Evolutionary conservation across 2,329 filamentous ascomycete species (phyloP).

Genomic region (Apiospora koreana): DNA sequence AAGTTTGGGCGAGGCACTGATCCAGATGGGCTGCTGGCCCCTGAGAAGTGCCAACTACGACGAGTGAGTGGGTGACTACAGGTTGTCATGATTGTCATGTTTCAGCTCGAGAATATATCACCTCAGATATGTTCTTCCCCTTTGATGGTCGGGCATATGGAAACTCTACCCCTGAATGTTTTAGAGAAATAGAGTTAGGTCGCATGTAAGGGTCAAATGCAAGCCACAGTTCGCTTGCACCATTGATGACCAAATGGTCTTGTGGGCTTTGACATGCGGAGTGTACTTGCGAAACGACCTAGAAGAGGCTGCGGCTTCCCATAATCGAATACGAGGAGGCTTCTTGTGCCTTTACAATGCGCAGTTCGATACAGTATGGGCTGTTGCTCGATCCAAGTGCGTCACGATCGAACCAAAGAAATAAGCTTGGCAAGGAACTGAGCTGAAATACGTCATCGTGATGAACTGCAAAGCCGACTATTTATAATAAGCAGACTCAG

Average conservation of each 20-base stretch:
- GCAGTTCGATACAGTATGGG: neutral
- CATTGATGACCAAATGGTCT: neutral
- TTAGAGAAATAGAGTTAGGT: neutral
- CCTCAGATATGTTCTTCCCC: neutral
- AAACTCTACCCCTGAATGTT: neutral
- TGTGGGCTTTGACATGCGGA: neutral
- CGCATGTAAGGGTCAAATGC: neutral
- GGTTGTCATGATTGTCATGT: too few relatives aligned
- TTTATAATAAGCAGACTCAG: neutral
- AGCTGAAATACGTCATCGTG: slow-evolving; percentile 9
- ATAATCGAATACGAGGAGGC: neutral
- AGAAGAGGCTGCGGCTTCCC: neutral
- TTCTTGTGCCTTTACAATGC: neutral
- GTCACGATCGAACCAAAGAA: neutral
- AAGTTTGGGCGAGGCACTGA: slow-evolving; percentile 21
- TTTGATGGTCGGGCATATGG: neutral
- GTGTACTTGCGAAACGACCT: neutral
- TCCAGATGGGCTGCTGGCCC: slow-evolving; percentile 27
- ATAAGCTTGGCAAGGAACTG: neutral
- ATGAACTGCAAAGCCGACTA: too few relatives aligned
- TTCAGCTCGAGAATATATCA: neutral
- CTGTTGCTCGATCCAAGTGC: neutral
- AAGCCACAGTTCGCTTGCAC: neutral
- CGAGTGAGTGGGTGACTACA: neutral
- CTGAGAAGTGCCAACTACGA: slow-evolving; percentile 36